Conservation (phyloP, 2,329 filamentous ascomycete genomes). For the Canariomyces notabilis region DNA sequence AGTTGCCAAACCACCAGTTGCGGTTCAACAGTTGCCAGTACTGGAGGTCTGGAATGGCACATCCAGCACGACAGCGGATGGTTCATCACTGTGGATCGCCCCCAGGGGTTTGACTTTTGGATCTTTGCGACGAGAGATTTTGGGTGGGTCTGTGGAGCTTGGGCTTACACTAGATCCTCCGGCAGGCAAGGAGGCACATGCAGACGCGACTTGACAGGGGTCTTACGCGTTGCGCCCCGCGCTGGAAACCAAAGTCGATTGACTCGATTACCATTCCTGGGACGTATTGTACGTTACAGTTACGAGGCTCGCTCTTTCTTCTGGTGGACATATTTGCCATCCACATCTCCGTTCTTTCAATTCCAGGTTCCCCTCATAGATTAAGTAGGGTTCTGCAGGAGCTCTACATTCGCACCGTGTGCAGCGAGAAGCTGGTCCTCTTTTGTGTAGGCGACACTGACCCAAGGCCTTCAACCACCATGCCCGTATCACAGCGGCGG, state of each 20-base stretch:
- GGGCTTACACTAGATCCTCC: too few species aligned
- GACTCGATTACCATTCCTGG: too few species aligned
- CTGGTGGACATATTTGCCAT: too few species aligned
- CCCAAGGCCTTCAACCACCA: neutral
- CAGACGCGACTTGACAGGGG: constrained; percentile 4
- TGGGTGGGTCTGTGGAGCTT: constrained; percentile 16
- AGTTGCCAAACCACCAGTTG: neutral
- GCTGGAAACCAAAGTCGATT: too few species aligned
- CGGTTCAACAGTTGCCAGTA: neutral
- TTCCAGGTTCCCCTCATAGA: too few species aligned
- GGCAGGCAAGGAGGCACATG: constrained; percentile 13
- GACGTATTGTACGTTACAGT: too few species aligned
- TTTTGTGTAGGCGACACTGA: neutral
- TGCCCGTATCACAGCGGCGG: constrained; percentile 18
- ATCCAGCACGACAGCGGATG: constrained; percentile 4
- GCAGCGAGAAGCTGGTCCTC: neutral
- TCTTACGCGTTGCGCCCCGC: neutral
- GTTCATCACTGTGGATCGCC: too few species aligned
- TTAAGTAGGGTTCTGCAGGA: too few species aligned
- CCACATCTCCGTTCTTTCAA: too few species aligned
- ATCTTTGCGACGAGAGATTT: constrained; percentile 17
- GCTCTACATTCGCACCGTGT: neutral
- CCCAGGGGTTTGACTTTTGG: too few species aligned
- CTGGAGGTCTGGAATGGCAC: neutral
- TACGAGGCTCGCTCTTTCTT: too few species aligned